Evolutionary conservation across 805 yeast species (phyloP), one percentile per base, ranked within the genome.

Genomic region (Lipomyces orientalis): DNA sequence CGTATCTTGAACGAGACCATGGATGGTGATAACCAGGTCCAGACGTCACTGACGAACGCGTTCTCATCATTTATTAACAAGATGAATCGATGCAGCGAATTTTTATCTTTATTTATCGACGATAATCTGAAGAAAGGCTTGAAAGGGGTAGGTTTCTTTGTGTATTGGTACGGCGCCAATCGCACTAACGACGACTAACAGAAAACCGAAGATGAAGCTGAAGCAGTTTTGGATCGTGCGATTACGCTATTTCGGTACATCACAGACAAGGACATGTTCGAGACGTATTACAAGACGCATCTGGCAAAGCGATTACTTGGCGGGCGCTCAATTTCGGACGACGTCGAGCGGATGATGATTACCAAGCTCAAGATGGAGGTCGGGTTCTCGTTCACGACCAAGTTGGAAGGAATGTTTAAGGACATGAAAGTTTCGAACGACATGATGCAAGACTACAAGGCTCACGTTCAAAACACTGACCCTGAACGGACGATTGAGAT

Each of bases 261-360:
- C 58, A 83, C 86, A 66, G 97, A 93, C 73, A 93, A 92, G 75
- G 97, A 93, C 78, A 80, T 90, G 43, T 93, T 93, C 79, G 97
- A 92, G 75, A 88, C 85, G 46, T 88, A 90, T 68, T 93, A 91
- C 77, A 92, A 92, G 73, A 89, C 88, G 60, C 97, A 91, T 79
- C 81, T 93, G 67, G 97, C 97, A 0, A 91, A 89, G 77, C 82
- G 98, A 70, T 82, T 93, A 54, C 75, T 89, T 83, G 86, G 66
- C 82, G 82, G 71, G 71, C 77, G 80, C 77, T 67, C 74, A 8
- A 71, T 82, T 62, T 81, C 86, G 0, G 79, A 82, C 59, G 94
- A 91, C 67, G 78, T 88, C 6, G 98, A 93, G 76, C 87, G 88
- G 75, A 78, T 82, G 39, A 81, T 92, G 76, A 87, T 93, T 33